Evolutionary conservation across 2,329 filamentous ascomycete genomes (phyloP), one percentile per base, ranked within the genome.

Genomic region (Aureobasidium sp.): DNA sequence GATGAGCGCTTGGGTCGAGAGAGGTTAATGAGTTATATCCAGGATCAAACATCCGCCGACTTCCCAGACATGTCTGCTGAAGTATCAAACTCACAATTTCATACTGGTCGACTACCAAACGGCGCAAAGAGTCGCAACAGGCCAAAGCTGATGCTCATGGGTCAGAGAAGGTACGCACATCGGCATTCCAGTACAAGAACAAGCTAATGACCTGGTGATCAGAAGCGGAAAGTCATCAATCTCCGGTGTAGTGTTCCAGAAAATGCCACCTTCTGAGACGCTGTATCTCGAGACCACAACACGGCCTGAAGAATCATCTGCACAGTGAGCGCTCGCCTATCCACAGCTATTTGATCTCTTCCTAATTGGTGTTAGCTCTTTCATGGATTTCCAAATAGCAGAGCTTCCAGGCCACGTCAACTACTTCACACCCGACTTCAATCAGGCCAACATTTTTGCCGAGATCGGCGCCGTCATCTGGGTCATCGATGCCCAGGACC

Each of bases 351-450:
- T 36, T 18, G 38, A 47, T 18, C 54, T 38, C 38, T 23, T 36
- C 15, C 64, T 62, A 25, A 56, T 48, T n/a, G 36, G 27, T 6
- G 31, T 16, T 66, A 98, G 94, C 72, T 98, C 96, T 4, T 98
- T 99, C 77, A 98, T 98, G 94, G 95, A 98, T 77, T 98, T 98
- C 72, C 95, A 98, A 80, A 93, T 98, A 55, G 98, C 95, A 93
- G 96, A 99, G 77, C 95, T 99, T 66, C 96, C 96, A 2, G 95
- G 95, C 29, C 95, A 98, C 80, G 89, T 98, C 70, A 93, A 98
- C 80, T 97, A 97, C 73, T 91, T 97, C 67, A 94, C 96, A 74
- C 91, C 93, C 5, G 91, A 90, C 55, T 97, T 97, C 74, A 95
- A 98, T 77, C 91, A 96, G 69, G 94, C 97, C 72, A 91, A 93